Base-by-base conservation (phyloP, 768 basidiomycete genomes). In the Glaciozyma martinii region DNA sequence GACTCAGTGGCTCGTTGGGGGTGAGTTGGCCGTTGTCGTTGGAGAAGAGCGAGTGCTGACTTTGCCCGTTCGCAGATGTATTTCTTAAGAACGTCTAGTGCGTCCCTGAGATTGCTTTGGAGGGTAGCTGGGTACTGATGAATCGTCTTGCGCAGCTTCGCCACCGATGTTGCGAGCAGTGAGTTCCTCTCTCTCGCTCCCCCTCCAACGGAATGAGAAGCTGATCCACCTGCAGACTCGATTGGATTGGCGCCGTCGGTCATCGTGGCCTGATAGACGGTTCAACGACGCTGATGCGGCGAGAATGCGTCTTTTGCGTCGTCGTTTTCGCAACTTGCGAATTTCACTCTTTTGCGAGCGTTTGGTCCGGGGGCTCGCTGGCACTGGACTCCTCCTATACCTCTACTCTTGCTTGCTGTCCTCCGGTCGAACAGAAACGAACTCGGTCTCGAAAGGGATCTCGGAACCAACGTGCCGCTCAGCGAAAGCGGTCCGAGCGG, bases 1-100 rank as follows among this genome's bases (percentile, higher is more conserved):
- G 16, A 81, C 77, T 5, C 81, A 85, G 70, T 89, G 86, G 87
- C 81, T 90, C 65, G 85, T 86, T 65, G 78, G 85, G 33, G 88
- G 86, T 69, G 84, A 84, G 30, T 88, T 87, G 79, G 77, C 87
- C 72, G 16, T 59, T 18, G 30, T 1, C 25, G 21, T 7, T 30
- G 4, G 6, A 29, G 27, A 62, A 56, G 56, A 66, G 56, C 44
- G n/a, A n/a, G 19, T 47, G 53, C 23, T 30, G 27, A 49, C 47
- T 59, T 15, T 25, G 25, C 23, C 1, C 12, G 25, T 44, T 21
- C 44, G n/a, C 40, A 25, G 49, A 21, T 30, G 27, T 42, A 1
- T 16, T 55, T 27, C 5, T 46, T 9, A 50, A 19, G 5, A 30
- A n/a, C 27, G 6, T 43, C 66, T 59, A 44, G 53, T 33, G 10